These are phyloP conservation scores for Drechmeria coniospora DNA, from an alignment of 2,329 filamentous ascomycete species.

Conservation along the genomic window DNA sequence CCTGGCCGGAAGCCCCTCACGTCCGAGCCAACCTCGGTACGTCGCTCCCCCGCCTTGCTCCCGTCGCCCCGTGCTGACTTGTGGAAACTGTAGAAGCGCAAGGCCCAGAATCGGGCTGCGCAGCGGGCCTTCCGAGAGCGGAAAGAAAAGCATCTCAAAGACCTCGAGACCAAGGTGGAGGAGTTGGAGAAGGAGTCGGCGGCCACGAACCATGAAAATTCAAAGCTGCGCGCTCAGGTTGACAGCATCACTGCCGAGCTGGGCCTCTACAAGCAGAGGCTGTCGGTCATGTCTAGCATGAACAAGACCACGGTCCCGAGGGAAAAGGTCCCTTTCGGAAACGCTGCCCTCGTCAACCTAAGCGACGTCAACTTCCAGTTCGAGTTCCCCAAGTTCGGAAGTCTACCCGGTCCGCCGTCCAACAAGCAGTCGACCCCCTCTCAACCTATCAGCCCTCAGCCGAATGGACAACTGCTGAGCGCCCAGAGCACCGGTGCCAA, in stretches of 20 bases:
- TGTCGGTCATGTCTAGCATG: conserved; percentile 40
- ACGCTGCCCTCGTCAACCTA: conserved; percentile 39
- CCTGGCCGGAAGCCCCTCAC: conserved; percentile 91
- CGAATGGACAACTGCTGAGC: conserved; percentile 10
- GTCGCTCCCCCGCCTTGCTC: background rate
- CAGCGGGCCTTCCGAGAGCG: conserved; percentile 88
- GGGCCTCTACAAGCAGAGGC: conserved; percentile 75
- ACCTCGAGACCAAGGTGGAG: conserved; percentile 64
- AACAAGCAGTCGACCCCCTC: conserved; percentile 13
- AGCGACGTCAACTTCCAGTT: conserved; percentile 80
- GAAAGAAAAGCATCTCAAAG: conserved; percentile 82
- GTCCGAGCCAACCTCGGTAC: conserved; percentile 85
- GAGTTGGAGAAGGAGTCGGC: conserved; percentile 73
- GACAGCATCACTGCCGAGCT: conserved; percentile 76
- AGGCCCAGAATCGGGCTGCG: conserved; percentile 87
- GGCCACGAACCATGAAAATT: conserved; percentile 72
- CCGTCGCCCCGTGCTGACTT: conserved; percentile 2
- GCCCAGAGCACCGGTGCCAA: conserved; percentile 12
- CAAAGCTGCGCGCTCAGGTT: conserved; percentile 67
- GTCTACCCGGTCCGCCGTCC: conserved; percentile 37
- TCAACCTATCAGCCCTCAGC: conserved; percentile 17
- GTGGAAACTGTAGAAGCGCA: conserved; percentile 54
- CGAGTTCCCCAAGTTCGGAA: conserved; percentile 88
- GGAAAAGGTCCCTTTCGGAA: conserved; percentile 26
- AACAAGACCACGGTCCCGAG: conserved; percentile 20